Percentiles rank a stretch among this genome's conserved stretches.
phyloP scores from a whole-genome alignment of 345 rosid species.

The Sapria himalayana region DNA sequence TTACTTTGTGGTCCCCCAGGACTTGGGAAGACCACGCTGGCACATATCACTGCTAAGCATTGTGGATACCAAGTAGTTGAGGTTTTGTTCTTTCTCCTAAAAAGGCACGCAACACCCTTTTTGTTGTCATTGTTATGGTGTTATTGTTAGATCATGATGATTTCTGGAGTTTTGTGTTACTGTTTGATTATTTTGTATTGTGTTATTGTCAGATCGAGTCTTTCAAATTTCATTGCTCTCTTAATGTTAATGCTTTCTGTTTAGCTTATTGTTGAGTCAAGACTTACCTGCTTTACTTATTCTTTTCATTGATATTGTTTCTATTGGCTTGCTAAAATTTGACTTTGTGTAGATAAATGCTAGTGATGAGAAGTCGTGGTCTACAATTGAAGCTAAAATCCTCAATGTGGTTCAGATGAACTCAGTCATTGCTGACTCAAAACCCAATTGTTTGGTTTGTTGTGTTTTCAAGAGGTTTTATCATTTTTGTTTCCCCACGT shows the following conservation, averaged over 20 bases:
- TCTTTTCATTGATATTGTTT: no score
- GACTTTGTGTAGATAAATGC: conserved; percentile 57
- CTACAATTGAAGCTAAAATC: conserved; percentile 70
- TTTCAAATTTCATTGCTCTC: no score
- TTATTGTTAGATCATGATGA: no score
- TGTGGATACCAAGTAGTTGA: conserved; percentile 93
- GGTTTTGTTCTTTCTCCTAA: conserved; percentile 31
- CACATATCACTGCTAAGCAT: conserved; percentile 91
- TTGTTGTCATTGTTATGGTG: no score
- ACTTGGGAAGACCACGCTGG: conserved; percentile 98
- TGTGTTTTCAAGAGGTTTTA: conserved; percentile 2
- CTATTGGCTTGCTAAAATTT: conserved; percentile 8
- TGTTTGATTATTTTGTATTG: no score
- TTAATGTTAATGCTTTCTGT: no score
- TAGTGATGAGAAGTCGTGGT: conserved; percentile 82
- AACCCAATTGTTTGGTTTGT: conserved; percentile 83
- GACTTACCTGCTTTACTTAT: no score
- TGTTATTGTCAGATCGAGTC: no score
- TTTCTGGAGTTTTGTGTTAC: no score
- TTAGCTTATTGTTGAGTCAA: no score
- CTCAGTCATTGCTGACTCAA: conserved; percentile 73
- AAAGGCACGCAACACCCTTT: no score
- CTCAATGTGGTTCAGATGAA: conserved; percentile 96
- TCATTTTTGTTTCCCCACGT: no score
- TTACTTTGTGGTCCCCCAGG: conserved; percentile 96